A percentile compares a stretch with the other conserved stretches of the same genome.
phyloP scores from a whole-genome alignment of 192 early-diverging fungal genomes.

The Dimargaris cristalligena region DNA sequence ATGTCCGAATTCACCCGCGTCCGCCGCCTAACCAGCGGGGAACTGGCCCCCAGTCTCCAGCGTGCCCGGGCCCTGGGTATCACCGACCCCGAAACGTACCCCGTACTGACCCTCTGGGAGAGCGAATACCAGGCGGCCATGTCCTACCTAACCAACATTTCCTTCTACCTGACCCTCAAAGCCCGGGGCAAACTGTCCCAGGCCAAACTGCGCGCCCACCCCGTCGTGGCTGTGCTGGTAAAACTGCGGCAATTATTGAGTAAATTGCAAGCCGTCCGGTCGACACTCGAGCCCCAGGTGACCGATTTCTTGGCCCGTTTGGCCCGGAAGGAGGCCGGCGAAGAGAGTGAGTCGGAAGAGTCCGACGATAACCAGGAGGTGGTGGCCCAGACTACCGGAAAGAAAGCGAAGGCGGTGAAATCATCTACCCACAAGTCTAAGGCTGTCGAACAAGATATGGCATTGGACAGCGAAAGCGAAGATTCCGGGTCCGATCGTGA shows the following conservation, averaged over 20 bases:
- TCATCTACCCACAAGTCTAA: neutral
- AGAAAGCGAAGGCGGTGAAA: constrained; percentile 15
- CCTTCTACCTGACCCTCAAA: constrained; percentile 69
- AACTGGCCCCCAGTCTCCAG: constrained; percentile 18
- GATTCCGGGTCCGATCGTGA: constrained; percentile 11
- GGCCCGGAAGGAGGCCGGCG: constrained; percentile 1
- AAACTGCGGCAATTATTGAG: constrained; percentile 54
- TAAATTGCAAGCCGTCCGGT: constrained; percentile 47
- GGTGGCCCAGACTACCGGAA: constrained; percentile 11
- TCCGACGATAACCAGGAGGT: constrained; percentile 14
- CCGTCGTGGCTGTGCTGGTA: constrained; percentile 64
- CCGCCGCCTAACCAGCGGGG: constrained; percentile 15
- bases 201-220: constrained; percentile 54
- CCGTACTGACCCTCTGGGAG: constrained; percentile 26
- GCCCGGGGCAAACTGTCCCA: constrained; percentile 27
- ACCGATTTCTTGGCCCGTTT: constrained; percentile 21
- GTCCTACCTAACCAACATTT: constrained; percentile 75
- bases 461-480: constrained; percentile 4
- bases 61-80: constrained; percentile 16
- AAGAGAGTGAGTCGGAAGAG: constrained; percentile 9
- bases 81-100: constrained; percentile 18
- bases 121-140: constrained; percentile 34
- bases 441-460: constrained; percentile 11
- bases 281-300: constrained; percentile 31
- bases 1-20: constrained; percentile 40